These are phyloP conservation scores for Alnus rubra DNA, from an alignment of 306 rosid species.

Conservation along the genomic window DNA sequence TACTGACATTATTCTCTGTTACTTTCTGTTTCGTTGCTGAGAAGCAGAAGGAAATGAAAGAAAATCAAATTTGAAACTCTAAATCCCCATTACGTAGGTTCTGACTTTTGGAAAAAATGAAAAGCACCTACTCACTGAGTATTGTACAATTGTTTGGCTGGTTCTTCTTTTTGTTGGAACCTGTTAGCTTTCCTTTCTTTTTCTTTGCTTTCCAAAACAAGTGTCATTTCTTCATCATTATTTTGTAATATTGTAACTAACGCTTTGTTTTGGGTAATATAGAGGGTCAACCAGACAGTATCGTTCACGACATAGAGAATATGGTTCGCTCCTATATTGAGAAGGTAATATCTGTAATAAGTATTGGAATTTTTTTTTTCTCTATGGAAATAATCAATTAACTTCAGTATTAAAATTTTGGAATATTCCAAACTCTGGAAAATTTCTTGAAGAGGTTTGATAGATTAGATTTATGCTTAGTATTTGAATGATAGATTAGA, in stretches of 20 bases:
- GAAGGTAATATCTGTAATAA: conserved; percentile 55
- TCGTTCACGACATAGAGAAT: conserved; percentile 84
- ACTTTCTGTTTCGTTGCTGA: not conserved
- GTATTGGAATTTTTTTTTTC: not conserved
- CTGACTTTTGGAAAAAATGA: not conserved
- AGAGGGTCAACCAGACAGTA: conserved; percentile 98
- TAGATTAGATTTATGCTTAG: not conserved
- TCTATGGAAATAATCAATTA: not conserved
- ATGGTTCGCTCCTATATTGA: conserved; percentile 95
- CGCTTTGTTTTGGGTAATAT: conserved; percentile 35
- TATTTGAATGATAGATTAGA: conserved; percentile 2
- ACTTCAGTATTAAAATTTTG: not conserved
- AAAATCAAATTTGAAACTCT: not conserved
- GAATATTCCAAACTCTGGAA: not conserved
- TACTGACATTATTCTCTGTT: not conserved
- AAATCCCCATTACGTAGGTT: not conserved
- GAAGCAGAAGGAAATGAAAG: not conserved
- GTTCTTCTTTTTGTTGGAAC: conserved; percentile 8
- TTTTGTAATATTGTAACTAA: conserved; percentile 9
- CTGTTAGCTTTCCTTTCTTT: not conserved
- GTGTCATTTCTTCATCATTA: not conserved
- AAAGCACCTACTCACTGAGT: not conserved
- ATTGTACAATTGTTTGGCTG: conserved; percentile 8
- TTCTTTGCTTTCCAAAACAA: not conserved
- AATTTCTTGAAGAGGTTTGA: conserved; percentile 2